phyloP scores from a whole-genome alignment of 2,329 filamentous ascomycete species.

The Rosellinia necatrix region DNA sequence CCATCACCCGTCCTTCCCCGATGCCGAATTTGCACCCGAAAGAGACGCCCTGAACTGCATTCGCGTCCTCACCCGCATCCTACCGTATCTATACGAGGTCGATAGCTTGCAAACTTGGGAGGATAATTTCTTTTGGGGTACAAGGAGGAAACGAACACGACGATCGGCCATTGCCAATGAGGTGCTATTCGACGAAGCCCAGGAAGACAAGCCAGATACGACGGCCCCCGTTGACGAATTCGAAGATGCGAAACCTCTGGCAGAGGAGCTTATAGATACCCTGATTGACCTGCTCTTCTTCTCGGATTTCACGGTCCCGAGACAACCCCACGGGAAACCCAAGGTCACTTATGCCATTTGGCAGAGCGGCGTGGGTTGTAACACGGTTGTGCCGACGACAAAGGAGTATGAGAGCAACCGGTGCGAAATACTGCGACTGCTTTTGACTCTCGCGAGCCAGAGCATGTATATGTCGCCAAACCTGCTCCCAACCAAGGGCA shows the following conservation, averaged over 20 bases:
- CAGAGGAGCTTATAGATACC: conserved; percentile 90
- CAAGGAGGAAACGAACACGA: conserved; percentile 72
- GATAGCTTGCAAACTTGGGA: conserved; percentile 86
- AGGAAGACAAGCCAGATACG: conserved; percentile 56
- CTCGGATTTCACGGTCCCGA: conserved; percentile 83
- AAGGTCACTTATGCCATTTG: conserved; percentile 95
- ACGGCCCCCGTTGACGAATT: conserved; percentile 63
- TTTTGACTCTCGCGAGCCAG: conserved; percentile 85
- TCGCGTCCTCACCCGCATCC: conserved; percentile 82
- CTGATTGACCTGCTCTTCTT: conserved; percentile 90
- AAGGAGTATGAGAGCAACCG: conserved; percentile 94
- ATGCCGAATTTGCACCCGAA: conserved; percentile 79
- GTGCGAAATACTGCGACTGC: conserved; percentile 83
- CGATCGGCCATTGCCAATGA: conserved; percentile 69
- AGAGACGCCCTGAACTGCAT: conserved; percentile 94
- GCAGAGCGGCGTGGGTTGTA: conserved; percentile 97
- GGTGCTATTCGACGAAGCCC: conserved; percentile 81
- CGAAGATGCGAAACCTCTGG: conserved; percentile 83
- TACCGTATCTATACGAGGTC: conserved; percentile 91
- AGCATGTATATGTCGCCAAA: conserved; percentile 90
- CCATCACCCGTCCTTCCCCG: conserved; percentile 89
- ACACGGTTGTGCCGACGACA: conserved; percentile 82
- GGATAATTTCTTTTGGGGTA: conserved; percentile 88
- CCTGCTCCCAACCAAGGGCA: conserved; percentile 78
- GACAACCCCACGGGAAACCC: conserved; percentile 68